Conservation (phyloP, 2,329 filamentous ascomycete species). For the Coniochaeta ligniaria region DNA sequence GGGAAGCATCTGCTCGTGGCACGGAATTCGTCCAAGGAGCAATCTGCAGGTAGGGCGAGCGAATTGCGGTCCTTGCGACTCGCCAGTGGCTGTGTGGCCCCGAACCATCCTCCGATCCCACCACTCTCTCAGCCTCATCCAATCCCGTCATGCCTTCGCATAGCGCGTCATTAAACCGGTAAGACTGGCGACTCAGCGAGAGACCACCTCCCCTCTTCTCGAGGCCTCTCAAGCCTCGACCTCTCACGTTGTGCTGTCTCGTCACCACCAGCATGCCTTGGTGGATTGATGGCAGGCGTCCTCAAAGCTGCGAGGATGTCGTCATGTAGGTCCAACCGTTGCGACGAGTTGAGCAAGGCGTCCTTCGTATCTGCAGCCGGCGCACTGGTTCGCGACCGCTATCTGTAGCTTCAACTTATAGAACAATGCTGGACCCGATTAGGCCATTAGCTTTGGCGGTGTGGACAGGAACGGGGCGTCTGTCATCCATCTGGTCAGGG, state of each 20-base stretch:
- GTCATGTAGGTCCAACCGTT: neutral
- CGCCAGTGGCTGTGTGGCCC: neutral
- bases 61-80: neutral
- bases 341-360: neutral
- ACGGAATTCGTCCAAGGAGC: neutral
- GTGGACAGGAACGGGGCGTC: neutral
- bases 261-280: neutral
- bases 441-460: neutral
- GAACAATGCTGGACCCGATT: no score
- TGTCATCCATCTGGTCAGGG: neutral
- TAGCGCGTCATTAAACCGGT: neutral
- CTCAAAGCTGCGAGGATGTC: neutral
- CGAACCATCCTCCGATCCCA: neutral
- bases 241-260: neutral
- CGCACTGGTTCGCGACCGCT: neutral
- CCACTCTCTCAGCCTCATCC: constrained; percentile 1
- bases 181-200: neutral
- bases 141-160: constrained; percentile 1
- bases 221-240: neutral
- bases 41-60: neutral
- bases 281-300: neutral
- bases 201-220: neutral
- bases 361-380: neutral
- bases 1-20: neutral
- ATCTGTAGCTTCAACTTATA: neutral